Evolutionary conservation across 768 basidiomycete species (phyloP).

Genomic region (Phanerochaete carnosa): DNA sequence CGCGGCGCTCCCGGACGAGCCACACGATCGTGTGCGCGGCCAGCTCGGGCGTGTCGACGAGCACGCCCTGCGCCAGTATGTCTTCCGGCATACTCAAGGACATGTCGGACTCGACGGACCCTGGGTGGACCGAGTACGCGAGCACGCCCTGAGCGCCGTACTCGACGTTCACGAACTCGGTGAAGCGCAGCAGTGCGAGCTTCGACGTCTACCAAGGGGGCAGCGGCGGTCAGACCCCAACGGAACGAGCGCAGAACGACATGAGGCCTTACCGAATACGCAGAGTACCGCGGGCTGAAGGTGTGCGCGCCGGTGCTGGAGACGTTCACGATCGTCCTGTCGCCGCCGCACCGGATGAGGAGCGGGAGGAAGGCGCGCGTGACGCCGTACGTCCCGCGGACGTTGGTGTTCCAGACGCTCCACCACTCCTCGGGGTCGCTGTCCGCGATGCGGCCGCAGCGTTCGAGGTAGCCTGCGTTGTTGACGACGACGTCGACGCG

Average conservation of each 20-base stretch:
- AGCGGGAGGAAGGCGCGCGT: slow-evolving; percentile 9
- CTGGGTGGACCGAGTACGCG: neutral
- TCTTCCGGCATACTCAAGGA: neutral
- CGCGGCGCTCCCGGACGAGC: slow-evolving; percentile 5
- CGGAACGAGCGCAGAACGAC: neutral
- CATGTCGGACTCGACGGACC: slow-evolving; percentile 14
- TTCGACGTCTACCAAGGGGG: neutral
- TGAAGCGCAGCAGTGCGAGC: neutral
- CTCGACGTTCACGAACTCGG: neutral
- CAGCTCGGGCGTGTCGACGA: slow-evolving; percentile 5
- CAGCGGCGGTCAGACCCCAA: neutral
- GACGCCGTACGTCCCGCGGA: slow-evolving; percentile 10
- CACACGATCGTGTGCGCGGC: slow-evolving; percentile 6
- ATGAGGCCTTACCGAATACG: neutral
- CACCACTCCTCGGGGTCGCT: slow-evolving; percentile 9
- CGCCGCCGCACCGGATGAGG: slow-evolving; percentile 3
- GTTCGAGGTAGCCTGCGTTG: slow-evolving; percentile 21
- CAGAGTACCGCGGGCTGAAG: neutral
- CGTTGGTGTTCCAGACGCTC: slow-evolving; percentile 7
- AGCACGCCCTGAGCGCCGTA: neutral
- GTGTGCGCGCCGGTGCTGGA: neutral
- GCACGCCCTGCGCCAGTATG: neutral
- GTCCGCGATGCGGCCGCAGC: neutral
- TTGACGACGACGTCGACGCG: slow-evolving; percentile 26
- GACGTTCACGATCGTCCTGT: slow-evolving; percentile 11